These are phyloP conservation scores for Brassica hybrid DNA, from an alignment of 441 rosid species.

Conservation along the genomic window DNA sequence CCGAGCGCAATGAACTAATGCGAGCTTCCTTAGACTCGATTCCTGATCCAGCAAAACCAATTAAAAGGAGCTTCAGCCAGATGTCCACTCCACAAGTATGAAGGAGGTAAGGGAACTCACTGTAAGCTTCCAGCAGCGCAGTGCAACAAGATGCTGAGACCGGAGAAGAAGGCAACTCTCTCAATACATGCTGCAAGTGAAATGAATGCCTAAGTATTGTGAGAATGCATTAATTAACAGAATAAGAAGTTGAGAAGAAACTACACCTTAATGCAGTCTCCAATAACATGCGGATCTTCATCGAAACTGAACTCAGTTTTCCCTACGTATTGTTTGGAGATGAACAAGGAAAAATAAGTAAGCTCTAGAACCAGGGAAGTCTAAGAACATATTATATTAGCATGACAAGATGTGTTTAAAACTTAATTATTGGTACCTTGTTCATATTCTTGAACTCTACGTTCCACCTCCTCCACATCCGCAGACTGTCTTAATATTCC, in stretches of 20 bases:
- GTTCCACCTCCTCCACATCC: slow-evolving; percentile 98
- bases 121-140: slow-evolving; percentile 93
- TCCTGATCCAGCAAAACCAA: slow-evolving; percentile 58
- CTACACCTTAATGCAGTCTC: slow-evolving; percentile 99
- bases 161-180: slow-evolving; percentile 98
- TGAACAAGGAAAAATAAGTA: slow-evolving; percentile 12
- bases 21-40: slow-evolving; percentile 91
- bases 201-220: slow-evolving; percentile 35
- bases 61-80: slow-evolving; percentile 17
- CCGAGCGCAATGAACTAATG: slow-evolving; percentile 78
- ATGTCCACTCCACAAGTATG: slow-evolving; percentile 25
- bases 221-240: slow-evolving; percentile 27
- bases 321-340: slow-evolving; percentile 50
- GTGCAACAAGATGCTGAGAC: slow-evolving; percentile 98
- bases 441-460: slow-evolving; percentile 91
- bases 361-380: neutral
- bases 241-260: slow-evolving; percentile 27
- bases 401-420: slow-evolving; percentile 29
- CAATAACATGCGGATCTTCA: slow-evolving; percentile 98
- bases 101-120: slow-evolving; percentile 52
- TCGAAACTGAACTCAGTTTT: slow-evolving; percentile 78
- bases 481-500: slow-evolving; percentile 96
- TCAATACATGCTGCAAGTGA: slow-evolving; percentile 81
- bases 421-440: slow-evolving; percentile 57
- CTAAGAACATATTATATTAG: slow-evolving; percentile 9